Conservation (phyloP, 1,284 basidiomycete genomes). For the Malassezia sp. region DNA sequence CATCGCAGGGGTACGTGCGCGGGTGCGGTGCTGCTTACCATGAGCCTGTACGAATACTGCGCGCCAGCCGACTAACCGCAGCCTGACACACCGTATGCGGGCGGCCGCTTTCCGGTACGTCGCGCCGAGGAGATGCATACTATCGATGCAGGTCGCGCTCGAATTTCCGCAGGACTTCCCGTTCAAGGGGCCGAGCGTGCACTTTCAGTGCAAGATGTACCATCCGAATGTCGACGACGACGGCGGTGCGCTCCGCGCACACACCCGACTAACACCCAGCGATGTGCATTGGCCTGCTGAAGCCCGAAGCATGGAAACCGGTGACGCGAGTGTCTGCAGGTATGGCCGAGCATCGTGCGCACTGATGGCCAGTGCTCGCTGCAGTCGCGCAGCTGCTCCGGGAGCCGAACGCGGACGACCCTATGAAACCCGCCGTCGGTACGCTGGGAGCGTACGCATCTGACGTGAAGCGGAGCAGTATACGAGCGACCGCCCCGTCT, state of each 20-base stretch:
- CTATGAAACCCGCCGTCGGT: constrained; percentile 42
- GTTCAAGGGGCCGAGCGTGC: constrained; percentile 45
- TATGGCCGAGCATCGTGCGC: constrained; percentile 14
- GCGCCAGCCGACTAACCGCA: background rate
- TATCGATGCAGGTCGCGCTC: constrained; percentile 10
- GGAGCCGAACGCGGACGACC: constrained; percentile 43
- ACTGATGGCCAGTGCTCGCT: constrained; percentile 25
- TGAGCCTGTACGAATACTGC: background rate
- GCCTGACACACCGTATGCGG: constrained; percentile 12
- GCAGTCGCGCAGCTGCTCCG: constrained; percentile 37
- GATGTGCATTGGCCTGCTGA: constrained; percentile 41
- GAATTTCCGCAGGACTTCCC: constrained; percentile 47
- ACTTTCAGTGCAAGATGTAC: constrained; percentile 39
- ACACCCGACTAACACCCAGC: too few relatives aligned
- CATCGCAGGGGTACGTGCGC: too few relatives aligned
- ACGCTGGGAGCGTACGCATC: constrained; percentile 2
- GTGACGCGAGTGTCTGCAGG: constrained; percentile 42
- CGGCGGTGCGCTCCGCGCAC: constrained; percentile 27
- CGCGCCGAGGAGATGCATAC: background rate
- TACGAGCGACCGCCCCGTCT: constrained; percentile 31
- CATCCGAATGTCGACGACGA: constrained; percentile 46
- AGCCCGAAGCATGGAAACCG: constrained; percentile 46
- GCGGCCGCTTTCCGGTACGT: constrained; percentile 9
- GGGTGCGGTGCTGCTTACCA: too few relatives aligned
- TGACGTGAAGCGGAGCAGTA: constrained; percentile 32